Percentiles rank a stretch among this genome's conserved stretches.
Evolutionary conservation across 2,329 filamentous ascomycete species (phyloP).

Genomic region (Chaetothyriales sp.): DNA sequence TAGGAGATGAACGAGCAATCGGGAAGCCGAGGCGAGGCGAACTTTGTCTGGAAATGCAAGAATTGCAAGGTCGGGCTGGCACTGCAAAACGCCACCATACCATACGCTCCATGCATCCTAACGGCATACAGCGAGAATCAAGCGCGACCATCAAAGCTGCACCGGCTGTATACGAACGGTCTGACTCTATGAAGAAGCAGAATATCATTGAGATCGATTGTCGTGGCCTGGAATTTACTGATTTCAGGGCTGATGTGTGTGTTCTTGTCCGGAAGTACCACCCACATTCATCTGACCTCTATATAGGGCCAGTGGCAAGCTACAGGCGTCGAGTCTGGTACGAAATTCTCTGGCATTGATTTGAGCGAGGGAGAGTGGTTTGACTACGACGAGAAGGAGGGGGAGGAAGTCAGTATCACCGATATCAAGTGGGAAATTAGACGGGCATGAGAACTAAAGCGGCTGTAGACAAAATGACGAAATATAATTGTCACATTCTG

Average conservation of each 20-base stretch:
- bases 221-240: constrained; percentile 77
- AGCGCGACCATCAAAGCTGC: constrained; percentile 69
- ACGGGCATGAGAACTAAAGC: constrained; percentile 39
- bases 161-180: constrained; percentile 57
- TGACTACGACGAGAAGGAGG: constrained; percentile 89
- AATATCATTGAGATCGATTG: constrained; percentile 88
- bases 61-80: constrained; percentile 64
- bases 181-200: constrained; percentile 58
- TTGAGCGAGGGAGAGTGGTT: constrained; percentile 89
- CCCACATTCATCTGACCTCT: constrained; percentile 1
- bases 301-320: constrained; percentile 75
- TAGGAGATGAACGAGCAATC: constrained; percentile 84
- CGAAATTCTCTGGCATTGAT: constrained; percentile 71
- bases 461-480: neutral
- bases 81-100: too few species aligned
- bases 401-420: constrained; percentile 84
- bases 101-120: neutral
- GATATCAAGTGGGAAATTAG: constrained; percentile 77
- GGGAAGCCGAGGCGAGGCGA: constrained; percentile 86
- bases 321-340: constrained; percentile 64
- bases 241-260: constrained; percentile 85
- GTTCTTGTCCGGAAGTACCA: constrained; percentile 13
- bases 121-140: constrained; percentile 52
- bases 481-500: neutral
- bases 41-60: constrained; percentile 99